phyloP scores from a whole-genome alignment of 1,284 basidiomycete species.

The Tremellales sp. region DNA sequence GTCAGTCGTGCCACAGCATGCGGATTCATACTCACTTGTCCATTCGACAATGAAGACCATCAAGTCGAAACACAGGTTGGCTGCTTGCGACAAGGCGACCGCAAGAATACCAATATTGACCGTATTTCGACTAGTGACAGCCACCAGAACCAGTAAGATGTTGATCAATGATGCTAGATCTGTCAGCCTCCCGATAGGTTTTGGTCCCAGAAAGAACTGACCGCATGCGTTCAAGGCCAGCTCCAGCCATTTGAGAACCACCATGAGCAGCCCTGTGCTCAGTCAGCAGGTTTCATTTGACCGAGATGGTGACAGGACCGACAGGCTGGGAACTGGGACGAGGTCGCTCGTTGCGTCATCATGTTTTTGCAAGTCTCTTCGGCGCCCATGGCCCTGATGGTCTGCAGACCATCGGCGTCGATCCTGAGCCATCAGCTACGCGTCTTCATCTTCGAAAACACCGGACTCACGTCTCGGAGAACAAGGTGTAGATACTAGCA shows the following conservation, averaged over 20 bases:
- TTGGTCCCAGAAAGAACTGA: background rate
- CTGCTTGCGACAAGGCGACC: slow-evolving; percentile 13
- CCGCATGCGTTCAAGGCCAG: slow-evolving; percentile 13
- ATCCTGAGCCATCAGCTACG: slow-evolving; percentile 6
- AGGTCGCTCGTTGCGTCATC: slow-evolving; percentile 12
- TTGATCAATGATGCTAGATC: slow-evolving; percentile 11
- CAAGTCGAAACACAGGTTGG: slow-evolving; percentile 4
- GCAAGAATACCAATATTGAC: slow-evolving; percentile 16
- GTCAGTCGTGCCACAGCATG: background rate
- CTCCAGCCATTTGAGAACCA: slow-evolving; percentile 17
- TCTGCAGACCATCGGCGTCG: slow-evolving; percentile 16
- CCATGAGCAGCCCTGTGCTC: slow-evolving; percentile 14
- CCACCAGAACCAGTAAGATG: slow-evolving; percentile 14
- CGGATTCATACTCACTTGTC: slow-evolving; percentile 10
- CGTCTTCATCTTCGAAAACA: background rate
- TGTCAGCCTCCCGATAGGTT: background rate
- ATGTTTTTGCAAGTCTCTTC: slow-evolving; percentile 8
- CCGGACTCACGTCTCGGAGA: slow-evolving; percentile 18
- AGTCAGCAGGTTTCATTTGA: background rate
- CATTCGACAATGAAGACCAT: slow-evolving; percentile 8
- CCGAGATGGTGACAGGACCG: background rate
- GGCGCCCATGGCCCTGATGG: slow-evolving; percentile 17
- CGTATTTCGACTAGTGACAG: slow-evolving; percentile 10
- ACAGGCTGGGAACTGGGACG: slow-evolving; percentile 19
- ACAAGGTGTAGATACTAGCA: slow-evolving; percentile 15